A percentile compares a stretch with the other conserved stretches of the same genome.
Evolutionary conservation across 2,329 filamentous ascomycete genomes (phyloP).

Genomic region (Monilinia laxa): DNA sequence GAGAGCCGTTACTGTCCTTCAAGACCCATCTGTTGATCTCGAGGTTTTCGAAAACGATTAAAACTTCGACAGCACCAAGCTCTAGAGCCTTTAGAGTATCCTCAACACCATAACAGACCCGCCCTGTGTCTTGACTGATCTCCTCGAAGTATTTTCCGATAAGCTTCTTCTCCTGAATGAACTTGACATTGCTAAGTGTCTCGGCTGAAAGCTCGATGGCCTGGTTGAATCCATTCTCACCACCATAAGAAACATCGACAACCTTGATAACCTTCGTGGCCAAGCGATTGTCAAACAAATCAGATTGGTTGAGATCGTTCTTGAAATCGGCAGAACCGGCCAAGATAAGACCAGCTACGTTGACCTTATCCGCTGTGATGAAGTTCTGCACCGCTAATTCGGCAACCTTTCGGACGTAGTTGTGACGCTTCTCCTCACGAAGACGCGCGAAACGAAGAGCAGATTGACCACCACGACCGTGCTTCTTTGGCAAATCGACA

Average conservation of each 20-base stretch:
- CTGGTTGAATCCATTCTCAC: constrained; percentile 99
- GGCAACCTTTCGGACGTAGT: constrained; percentile 98
- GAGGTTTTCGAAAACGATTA: constrained; percentile 97
- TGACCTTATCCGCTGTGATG: constrained; percentile 97
- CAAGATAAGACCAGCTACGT: constrained; percentile 91
- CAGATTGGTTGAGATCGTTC: constrained; percentile 96
- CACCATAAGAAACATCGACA: constrained; percentile 97
- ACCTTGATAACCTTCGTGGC: constrained; percentile 98
- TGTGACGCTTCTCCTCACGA: constrained; percentile 98
- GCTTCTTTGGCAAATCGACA: constrained; percentile 98
- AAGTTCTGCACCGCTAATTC: constrained; percentile 98
- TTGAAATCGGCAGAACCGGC: constrained; percentile 99
- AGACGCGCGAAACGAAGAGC: constrained; percentile 99
- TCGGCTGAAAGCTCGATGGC: constrained; percentile 94
- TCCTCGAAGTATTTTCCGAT: constrained; percentile 99
- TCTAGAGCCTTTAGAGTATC: constrained; percentile 97
- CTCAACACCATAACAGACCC: constrained; percentile 96
- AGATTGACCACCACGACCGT: constrained; percentile 99
- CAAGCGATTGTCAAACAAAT: constrained; percentile 92
- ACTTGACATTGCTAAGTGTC: constrained; percentile 98
- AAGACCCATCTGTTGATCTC: constrained; percentile 91
- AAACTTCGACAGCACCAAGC: constrained; percentile 86
- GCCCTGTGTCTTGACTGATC: constrained; percentile 95
- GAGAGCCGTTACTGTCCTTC: constrained; percentile 71
- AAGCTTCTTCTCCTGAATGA: constrained; percentile 99